These are phyloP conservation scores for Metschnikowia lachancei DNA, from an alignment of 805 yeast genomes.

Conservation along the genomic window DNA sequence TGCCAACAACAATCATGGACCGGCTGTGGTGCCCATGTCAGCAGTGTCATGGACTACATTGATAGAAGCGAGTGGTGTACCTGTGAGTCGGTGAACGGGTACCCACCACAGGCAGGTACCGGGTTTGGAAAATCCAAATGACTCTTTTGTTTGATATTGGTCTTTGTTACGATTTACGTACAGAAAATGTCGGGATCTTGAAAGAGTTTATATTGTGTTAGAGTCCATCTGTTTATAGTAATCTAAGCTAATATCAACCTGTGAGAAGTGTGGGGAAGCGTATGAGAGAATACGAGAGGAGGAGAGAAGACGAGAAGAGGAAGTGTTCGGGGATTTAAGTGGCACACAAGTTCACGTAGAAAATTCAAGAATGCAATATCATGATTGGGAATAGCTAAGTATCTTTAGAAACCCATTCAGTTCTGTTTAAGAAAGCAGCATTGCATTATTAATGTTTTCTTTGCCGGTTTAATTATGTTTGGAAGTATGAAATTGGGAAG, in stretches of 20 bases:
- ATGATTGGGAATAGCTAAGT: too few relatives aligned
- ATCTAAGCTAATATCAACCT: neutral
- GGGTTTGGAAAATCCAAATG: slow-evolving; percentile 42
- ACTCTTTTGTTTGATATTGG: too few relatives aligned
- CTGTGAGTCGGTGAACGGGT: slow-evolving; percentile 47
- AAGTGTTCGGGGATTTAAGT: too few relatives aligned
- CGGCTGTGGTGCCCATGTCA: slow-evolving; percentile 58
- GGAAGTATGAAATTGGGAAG: neutral
- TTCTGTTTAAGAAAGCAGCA: too few relatives aligned
- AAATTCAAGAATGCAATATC: too few relatives aligned
- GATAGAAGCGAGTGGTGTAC: slow-evolving; percentile 52
- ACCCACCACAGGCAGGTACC: slow-evolving; percentile 64
- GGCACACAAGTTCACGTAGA: neutral
- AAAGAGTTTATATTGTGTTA: neutral
- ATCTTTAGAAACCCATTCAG: too few relatives aligned
- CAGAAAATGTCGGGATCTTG: neutral
- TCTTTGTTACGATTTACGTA: too few relatives aligned
- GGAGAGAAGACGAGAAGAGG: too few relatives aligned
- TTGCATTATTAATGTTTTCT: neutral
- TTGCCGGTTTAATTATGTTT: neutral
- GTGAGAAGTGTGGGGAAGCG: neutral
- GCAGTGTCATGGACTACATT: slow-evolving; percentile 53
- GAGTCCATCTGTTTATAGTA: neutral
- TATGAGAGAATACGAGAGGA: too few relatives aligned
- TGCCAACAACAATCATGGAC: slow-evolving; percentile 59